phyloP scores from a whole-genome alignment of 768 basidiomycete species.

The Chalciporus piperatus region DNA sequence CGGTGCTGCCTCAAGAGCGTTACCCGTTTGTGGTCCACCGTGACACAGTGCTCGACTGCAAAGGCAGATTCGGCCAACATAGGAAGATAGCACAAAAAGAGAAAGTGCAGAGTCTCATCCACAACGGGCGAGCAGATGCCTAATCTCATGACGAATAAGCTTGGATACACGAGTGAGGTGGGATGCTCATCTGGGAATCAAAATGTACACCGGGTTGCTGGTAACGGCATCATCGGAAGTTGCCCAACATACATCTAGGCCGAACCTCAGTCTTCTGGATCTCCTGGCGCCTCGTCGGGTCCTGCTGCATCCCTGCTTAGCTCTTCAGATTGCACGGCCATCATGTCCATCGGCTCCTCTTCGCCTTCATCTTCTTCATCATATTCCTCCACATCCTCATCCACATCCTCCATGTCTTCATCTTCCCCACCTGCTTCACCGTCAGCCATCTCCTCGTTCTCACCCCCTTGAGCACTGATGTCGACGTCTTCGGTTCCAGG shows the following conservation, averaged over 20 bases:
- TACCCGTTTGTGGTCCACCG: no score
- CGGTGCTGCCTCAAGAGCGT: no score
- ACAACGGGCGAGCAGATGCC: not conserved
- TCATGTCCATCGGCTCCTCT: conserved; percentile 41
- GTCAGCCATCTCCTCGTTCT: conserved; percentile 33
- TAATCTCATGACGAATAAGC: not conserved
- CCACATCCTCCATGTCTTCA: conserved; percentile 24
- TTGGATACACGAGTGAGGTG: not conserved
- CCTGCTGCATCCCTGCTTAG: conserved; percentile 36
- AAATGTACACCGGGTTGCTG: not conserved
- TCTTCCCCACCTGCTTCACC: conserved; percentile 31
- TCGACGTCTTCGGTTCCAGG: conserved; percentile 25
- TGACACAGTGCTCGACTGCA: not conserved
- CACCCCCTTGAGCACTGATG: conserved; percentile 21
- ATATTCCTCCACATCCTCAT: conserved; percentile 22
- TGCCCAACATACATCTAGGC: conserved; percentile 1
- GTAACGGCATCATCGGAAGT: not conserved
- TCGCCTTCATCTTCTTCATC: conserved; percentile 35
- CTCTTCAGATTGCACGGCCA: conserved; percentile 46
- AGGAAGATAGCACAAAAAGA: not conserved
- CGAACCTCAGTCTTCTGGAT: conserved; percentile 8
- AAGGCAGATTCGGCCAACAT: not conserved
- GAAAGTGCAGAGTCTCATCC: not conserved
- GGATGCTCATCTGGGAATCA: no score
- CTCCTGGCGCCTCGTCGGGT: conserved; percentile 30